Base-by-base conservation (phyloP, 495 filamentous ascomycete species). In the Trichocladium uniseriatum region DNA sequence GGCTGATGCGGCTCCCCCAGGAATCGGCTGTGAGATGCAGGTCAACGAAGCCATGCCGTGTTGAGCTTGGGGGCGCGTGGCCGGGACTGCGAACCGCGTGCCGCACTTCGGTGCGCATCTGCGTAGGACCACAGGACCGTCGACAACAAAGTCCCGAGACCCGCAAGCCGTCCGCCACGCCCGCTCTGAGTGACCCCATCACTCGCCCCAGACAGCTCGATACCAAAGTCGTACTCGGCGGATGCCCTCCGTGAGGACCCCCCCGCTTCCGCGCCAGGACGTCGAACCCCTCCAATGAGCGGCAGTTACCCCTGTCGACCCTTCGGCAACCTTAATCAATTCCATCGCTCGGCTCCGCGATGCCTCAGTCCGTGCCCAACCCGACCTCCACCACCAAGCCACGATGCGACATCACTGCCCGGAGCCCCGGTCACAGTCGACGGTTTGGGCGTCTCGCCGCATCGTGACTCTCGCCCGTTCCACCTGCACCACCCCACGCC, bases 231-330 rank as follows among this genome's bases (percentile, higher is more conserved):
- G 51, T 47, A 59, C 45, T 63, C 60, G 60, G 60, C 43, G 60
- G 36, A 51, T 53, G 53, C 29, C 58, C 60, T 63, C 60, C 60
- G 60, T 51, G 48, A 41, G 10, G 45, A n/a, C n/a, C 52, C 51
- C 47, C 52, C 43, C 47, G 18, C 39, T 27, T 7, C 49, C 15
- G 24, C 35, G 14, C 15, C 20, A 18, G 31, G 22, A 41, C 36
- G 32, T 31, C 13, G 14, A 28, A 5, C 40, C 48, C 45, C 57
- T 54, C 60, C 60, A 63, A 63, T 63, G 35, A 55, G 43, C 55
- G 53, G 58, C 49, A 55, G 16, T 59, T 52, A 53, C 48, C 61
- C 57, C 60, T 56, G 61, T 55, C 48, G 11, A 45, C 36, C 42
- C 19, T 28, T 34, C 22, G 35, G 37, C 51, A 59, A 56, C 56